A percentile compares a stretch with the other conserved stretches of the same genome.
Evolutionary conservation across 2,329 filamentous ascomycete species (phyloP).

Genomic region (Pyrenophora teres): DNA sequence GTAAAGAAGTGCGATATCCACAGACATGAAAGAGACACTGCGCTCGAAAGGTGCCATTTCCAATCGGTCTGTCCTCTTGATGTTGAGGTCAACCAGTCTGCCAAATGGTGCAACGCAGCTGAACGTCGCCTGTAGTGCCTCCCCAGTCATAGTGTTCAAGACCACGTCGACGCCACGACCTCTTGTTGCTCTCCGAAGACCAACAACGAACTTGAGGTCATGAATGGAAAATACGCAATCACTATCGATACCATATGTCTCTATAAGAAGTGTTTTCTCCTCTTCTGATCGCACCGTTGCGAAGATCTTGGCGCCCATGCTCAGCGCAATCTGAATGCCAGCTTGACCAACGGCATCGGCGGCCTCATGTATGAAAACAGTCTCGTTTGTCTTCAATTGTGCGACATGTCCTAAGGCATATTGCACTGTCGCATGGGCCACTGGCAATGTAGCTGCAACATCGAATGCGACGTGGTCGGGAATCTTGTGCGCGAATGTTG

Average conservation of each 20-base stretch:
- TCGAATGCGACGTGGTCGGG: conserved; percentile 18
- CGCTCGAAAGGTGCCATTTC: conserved; percentile 27
- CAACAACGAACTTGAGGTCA: conserved; percentile 26
- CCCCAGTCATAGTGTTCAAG: conserved; percentile 33
- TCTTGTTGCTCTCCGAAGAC: conserved; percentile 14
- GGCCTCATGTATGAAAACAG: conserved; percentile 40
- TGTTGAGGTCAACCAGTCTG: conserved; percentile 25
- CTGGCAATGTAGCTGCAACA: conserved; percentile 23
- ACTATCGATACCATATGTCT: conserved; percentile 10
- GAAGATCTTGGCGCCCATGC: conserved; percentile 32
- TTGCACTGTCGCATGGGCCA: conserved; percentile 23
- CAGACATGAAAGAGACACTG: conserved; percentile 15
- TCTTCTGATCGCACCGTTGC: conserved; percentile 24
- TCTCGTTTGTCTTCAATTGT: conserved; percentile 12
- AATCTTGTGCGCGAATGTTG: conserved; percentile 11
- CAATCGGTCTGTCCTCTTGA: conserved; percentile 6
- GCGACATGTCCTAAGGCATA: conserved; percentile 21
- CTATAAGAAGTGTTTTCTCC: conserved; percentile 13
- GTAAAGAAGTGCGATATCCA: conserved; percentile 14
- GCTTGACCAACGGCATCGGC: conserved; percentile 15
- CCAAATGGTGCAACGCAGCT: conserved; percentile 49
- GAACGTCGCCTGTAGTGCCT: conserved; percentile 48
- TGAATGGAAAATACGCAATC: conserved; percentile 34
- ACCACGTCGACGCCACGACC: conserved; percentile 41
- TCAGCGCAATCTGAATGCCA: conserved; percentile 16